Conservation (phyloP, 164 flowering plant species). For the Vitis vinifera region DNA sequence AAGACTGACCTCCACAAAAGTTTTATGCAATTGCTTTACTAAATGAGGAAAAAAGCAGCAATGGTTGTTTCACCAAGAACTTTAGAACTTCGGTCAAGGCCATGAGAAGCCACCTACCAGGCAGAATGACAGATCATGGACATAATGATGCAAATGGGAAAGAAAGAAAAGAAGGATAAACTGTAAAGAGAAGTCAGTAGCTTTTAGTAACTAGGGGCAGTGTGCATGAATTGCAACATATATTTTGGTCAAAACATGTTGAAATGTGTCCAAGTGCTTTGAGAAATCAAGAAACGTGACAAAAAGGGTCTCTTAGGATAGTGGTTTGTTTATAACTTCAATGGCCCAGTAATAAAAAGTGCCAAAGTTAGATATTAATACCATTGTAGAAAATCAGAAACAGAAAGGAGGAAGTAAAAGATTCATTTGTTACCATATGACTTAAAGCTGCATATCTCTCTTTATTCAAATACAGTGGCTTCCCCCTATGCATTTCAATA, state of each 20-base stretch:
- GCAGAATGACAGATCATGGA: slow-evolving; percentile 3
- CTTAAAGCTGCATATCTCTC: slow-evolving; percentile 91
- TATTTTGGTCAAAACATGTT: too few relatives aligned
- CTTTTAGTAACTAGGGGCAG: too few relatives aligned
- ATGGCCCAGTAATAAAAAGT: neutral
- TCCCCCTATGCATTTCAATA: slow-evolving; percentile 72
- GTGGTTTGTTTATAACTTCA: neutral
- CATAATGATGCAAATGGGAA: neutral
- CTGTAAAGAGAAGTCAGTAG: too few relatives aligned
- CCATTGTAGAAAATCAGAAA: neutral
- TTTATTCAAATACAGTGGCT: slow-evolving; percentile 78
- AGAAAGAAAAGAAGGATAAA: neutral
- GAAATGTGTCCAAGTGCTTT: neutral
- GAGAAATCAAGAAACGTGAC: too few relatives aligned
- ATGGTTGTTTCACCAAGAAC: slow-evolving; percentile 79
- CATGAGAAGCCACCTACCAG: slow-evolving; percentile 88
- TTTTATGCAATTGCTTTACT: slow-evolving; percentile 12
- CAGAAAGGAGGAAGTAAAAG: neutral
- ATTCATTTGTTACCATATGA: slow-evolving; percentile 53
- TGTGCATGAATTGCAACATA: too few relatives aligned
- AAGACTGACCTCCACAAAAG: neutral
- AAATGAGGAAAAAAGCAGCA: slow-evolving; percentile 51
- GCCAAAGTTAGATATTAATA: neutral
- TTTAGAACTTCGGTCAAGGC: slow-evolving; percentile 83
- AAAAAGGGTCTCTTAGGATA: too few relatives aligned